Percentiles rank a stretch among this genome's conserved stretches.
Conservation (phyloP, 805 yeast species). For the Saccharomycopsis guyanensis region DNA sequence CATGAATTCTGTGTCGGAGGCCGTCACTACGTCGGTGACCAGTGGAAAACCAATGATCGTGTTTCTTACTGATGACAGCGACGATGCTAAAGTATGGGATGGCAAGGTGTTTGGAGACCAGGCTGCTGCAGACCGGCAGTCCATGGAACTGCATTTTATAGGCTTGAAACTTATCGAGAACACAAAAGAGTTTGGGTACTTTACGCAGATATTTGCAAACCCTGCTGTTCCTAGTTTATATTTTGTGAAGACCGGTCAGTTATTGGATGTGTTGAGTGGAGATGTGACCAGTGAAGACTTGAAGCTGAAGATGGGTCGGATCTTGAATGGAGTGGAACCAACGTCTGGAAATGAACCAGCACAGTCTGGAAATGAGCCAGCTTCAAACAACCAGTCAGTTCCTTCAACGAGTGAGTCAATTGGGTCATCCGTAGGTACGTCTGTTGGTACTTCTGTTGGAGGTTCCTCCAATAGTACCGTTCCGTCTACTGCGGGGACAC, state of each 20-base stretch:
- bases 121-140: slow-evolving; percentile 28
- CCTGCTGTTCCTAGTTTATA: slow-evolving; percentile 48
- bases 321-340: background rate
- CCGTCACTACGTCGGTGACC: slow-evolving; percentile 8
- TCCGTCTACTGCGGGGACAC: slow-evolving; percentile 17
- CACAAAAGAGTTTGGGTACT: slow-evolving; percentile 38
- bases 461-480: background rate
- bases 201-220: slow-evolving; percentile 49
- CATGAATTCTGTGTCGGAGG: slow-evolving; percentile 8
- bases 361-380: background rate
- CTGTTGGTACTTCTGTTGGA: background rate
- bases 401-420: background rate
- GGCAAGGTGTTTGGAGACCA: slow-evolving; percentile 12
- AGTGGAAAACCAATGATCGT: slow-evolving; percentile 10
- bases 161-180: slow-evolving; percentile 32
- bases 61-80: slow-evolving; percentile 6
- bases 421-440: background rate
- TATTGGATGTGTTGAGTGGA: slow-evolving; percentile 37
- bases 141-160: background rate
- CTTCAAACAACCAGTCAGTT: background rate
- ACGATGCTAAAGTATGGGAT: background rate
- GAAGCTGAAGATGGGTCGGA: slow-evolving; percentile 22
- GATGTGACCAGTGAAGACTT: slow-evolving; percentile 27
- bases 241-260: slow-evolving; percentile 41
- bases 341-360: background rate